These are phyloP conservation scores for Suillus fuscotomentosus DNA, from an alignment of 768 basidiomycete species.

Conservation along the genomic window DNA sequence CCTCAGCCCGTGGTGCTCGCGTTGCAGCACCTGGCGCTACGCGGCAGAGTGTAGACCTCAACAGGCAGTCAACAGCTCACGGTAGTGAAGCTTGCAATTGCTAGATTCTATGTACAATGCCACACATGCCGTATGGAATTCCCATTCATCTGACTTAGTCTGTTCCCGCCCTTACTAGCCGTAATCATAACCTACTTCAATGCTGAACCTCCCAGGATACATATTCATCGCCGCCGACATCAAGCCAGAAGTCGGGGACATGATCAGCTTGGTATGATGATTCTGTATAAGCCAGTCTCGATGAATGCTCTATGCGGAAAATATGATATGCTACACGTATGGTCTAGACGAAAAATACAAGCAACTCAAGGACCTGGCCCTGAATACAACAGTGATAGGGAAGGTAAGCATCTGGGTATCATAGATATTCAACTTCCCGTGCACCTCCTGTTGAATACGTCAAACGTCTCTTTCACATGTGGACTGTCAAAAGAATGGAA, in stretches of 20 bases:
- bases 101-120: constrained; percentile 33
- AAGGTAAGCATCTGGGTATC: not conserved
- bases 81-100: constrained; percentile 76
- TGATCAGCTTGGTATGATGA: not conserved
- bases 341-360: not conserved
- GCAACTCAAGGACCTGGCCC: not conserved
- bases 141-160: constrained; percentile 14
- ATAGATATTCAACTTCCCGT: not conserved
- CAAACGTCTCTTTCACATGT: constrained; percentile 24
- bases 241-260: not conserved
- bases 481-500: constrained; percentile 30
- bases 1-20: constrained; percentile 51
- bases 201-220: constrained; percentile 26
- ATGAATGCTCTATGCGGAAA: not conserved
- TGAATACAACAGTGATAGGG: not conserved
- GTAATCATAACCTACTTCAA: constrained; percentile 30
- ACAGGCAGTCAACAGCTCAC: constrained; percentile 54
- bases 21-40: constrained; percentile 49
- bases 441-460: constrained; percentile 5
- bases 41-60: constrained; percentile 77
- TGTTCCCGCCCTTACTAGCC: constrained; percentile 17
- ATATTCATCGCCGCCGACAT: not conserved
- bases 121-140: not conserved
- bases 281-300: not conserved
- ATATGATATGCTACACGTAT: not conserved